Percentiles rank a stretch among this genome's conserved stretches.
Evolutionary conservation across 352 stramenopile species (phyloP).

Genomic region (Thalassiosira oceanica): DNA sequence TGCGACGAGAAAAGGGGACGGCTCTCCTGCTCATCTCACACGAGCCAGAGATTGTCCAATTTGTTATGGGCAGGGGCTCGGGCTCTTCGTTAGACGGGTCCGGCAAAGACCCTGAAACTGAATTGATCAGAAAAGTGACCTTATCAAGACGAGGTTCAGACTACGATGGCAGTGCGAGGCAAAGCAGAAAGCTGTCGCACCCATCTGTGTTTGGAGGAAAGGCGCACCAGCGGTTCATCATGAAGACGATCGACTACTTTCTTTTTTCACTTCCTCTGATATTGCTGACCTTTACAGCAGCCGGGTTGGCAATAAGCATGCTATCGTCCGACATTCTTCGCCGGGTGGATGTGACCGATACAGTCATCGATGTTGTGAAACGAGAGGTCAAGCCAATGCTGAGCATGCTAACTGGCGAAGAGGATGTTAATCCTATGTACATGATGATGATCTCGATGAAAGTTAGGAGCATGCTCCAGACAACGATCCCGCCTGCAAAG

Average conservation of each 20-base stretch:
- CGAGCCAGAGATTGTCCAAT: slow-evolving; percentile 63
- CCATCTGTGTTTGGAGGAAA: slow-evolving; percentile 54
- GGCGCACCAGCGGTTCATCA: slow-evolving; percentile 49
- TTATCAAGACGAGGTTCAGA: slow-evolving; percentile 21
- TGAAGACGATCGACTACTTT: slow-evolving; percentile 70
- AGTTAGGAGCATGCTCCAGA: slow-evolving; percentile 56
- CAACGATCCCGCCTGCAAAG: slow-evolving; percentile 66
- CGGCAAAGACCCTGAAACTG: slow-evolving; percentile 4
- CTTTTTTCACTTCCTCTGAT: slow-evolving; percentile 71
- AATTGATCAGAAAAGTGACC: slow-evolving; percentile 11
- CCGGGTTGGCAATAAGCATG: slow-evolving; percentile 75
- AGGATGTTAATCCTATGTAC: slow-evolving; percentile 54
- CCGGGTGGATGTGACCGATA: slow-evolving; percentile 61
- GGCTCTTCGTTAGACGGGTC: neutral
- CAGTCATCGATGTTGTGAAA: slow-evolving; percentile 64
- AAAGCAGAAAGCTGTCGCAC: slow-evolving; percentile 15
- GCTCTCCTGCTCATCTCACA: slow-evolving; percentile 74
- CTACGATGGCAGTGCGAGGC: slow-evolving; percentile 8
- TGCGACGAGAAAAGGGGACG: slow-evolving; percentile 52
- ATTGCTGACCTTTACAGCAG: slow-evolving; percentile 63
- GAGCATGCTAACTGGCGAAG: slow-evolving; percentile 66
- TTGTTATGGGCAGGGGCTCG: slow-evolving; percentile 51
- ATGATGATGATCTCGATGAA: slow-evolving; percentile 74
- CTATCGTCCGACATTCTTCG: slow-evolving; percentile 65
- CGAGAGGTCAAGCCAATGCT: slow-evolving; percentile 70